Conservation (phyloP, 148 eudicot species). For the Amaranthus hypochondriacus region DNA sequence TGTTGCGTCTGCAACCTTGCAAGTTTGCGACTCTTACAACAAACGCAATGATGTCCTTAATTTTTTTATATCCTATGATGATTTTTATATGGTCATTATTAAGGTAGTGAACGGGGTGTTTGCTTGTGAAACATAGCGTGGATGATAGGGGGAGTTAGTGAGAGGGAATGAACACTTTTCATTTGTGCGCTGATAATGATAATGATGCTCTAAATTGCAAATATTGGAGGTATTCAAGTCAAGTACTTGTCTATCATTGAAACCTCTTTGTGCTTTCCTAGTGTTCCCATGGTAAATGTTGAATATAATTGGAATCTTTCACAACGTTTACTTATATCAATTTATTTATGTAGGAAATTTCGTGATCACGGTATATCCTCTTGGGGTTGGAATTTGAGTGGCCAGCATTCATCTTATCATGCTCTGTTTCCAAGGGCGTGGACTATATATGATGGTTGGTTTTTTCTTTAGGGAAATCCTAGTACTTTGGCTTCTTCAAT, state of each 20-base stretch:
- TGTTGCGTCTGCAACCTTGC: too few species aligned
- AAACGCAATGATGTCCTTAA: too few species aligned
- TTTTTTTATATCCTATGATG: too few species aligned
- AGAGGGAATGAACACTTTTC: too few species aligned
- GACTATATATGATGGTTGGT: constrained; percentile 95
- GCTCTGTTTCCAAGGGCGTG: constrained; percentile 97
- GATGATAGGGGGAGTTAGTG: too few species aligned
- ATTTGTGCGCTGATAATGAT: too few species aligned
- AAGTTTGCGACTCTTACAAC: too few species aligned
- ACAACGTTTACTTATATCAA: background rate
- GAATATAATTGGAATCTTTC: background rate
- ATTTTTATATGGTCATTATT: too few species aligned
- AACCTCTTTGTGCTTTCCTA: background rate
- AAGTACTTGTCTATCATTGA: background rate
- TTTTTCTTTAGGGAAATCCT: constrained; percentile 3
- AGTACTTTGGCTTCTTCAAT: background rate
- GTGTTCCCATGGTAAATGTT: constrained; percentile 2
- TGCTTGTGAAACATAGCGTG: too few species aligned
- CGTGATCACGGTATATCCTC: constrained; percentile 84
- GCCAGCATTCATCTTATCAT: constrained; percentile 98
- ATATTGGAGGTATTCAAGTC: background rate
- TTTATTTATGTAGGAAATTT: constrained; percentile 48
- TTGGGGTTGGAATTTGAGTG: constrained; percentile 99
- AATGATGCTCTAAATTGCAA: too few species aligned
- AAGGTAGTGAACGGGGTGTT: too few species aligned